phyloP scores from a whole-genome alignment of 2,329 filamentous ascomycete species.

The Mariannaea elegans region DNA sequence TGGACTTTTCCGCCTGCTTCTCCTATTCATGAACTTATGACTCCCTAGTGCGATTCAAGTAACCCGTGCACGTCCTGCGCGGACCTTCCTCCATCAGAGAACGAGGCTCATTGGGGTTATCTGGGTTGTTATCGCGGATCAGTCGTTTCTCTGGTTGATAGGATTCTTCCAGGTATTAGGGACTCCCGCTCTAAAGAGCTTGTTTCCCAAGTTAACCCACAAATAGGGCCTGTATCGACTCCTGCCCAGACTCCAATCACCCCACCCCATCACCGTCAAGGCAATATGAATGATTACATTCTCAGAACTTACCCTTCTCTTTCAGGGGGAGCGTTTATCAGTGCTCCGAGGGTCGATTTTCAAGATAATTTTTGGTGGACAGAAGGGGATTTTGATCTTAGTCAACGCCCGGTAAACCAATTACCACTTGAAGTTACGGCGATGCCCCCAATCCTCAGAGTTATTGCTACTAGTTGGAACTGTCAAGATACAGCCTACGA shows the following conservation, averaged over 20 bases:
- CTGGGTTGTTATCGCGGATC: constrained; percentile 63
- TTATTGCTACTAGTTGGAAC: constrained; percentile 63
- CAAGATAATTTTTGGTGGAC: constrained; percentile 68
- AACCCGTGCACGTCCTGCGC: constrained; percentile 59
- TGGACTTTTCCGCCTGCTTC: not conserved
- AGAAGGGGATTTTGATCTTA: constrained; percentile 54
- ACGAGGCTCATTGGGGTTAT: constrained; percentile 56
- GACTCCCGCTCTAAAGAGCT: not conserved
- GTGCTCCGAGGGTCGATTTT: constrained; percentile 59
- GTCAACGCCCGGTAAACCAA: constrained; percentile 30
- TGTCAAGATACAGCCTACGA: constrained; percentile 58
- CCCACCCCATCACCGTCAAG: constrained; percentile 58
- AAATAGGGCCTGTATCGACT: constrained; percentile 56
- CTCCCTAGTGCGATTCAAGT: constrained; percentile 59
- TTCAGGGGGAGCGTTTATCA: constrained; percentile 51
- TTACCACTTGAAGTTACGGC: constrained; percentile 43
- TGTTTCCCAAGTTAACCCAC: constrained; percentile 21
- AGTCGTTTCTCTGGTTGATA: constrained; percentile 56
- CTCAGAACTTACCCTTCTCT: constrained; percentile 55
- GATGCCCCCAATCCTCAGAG: constrained; percentile 59
- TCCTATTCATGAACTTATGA: constrained; percentile 20
- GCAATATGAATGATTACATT: constrained; percentile 62
- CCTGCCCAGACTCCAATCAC: constrained; percentile 59
- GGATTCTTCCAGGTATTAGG: constrained; percentile 59
- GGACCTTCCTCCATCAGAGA: constrained; percentile 47